Evolutionary conservation across 495 filamentous ascomycete species (phyloP).

Genomic region (Aspergillus mulundensis): DNA sequence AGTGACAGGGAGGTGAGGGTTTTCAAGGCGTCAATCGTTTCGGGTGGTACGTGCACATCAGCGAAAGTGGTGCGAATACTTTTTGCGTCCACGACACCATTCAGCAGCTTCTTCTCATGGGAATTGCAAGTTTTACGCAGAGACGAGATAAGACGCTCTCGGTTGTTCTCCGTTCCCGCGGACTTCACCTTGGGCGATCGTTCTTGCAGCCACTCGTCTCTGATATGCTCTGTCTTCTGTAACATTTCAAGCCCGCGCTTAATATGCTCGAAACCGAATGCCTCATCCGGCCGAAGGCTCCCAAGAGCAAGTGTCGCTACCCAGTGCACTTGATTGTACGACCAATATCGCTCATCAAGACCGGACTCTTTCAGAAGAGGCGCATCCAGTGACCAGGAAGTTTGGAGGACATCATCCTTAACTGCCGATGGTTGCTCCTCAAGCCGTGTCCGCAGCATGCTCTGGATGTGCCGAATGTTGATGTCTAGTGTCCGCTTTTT

Average conservation of each 20-base stretch:
- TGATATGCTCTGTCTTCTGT: slow-evolving; percentile 31
- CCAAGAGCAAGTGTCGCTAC: slow-evolving; percentile 59
- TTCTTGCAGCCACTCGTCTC: slow-evolving; percentile 37
- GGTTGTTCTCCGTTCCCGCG: slow-evolving; percentile 24
- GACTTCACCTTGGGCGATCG: slow-evolving; percentile 27
- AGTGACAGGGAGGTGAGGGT: slow-evolving; percentile 86
- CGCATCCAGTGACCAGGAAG: slow-evolving; percentile 35
- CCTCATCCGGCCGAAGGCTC: slow-evolving; percentile 36
- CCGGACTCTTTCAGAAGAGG: slow-evolving; percentile 37
- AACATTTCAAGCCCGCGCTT: slow-evolving; percentile 35
- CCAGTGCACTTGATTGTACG: slow-evolving; percentile 58
- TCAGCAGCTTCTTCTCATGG: slow-evolving; percentile 78
- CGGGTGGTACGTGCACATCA: slow-evolving; percentile 73
- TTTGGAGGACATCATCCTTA: slow-evolving; percentile 31
- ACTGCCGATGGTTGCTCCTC: slow-evolving; percentile 30
- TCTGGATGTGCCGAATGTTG: slow-evolving; percentile 66
- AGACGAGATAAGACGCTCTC: slow-evolving; percentile 34
- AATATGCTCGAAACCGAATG: slow-evolving; percentile 39
- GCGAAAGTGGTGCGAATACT: slow-evolving; percentile 82
- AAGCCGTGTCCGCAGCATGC: slow-evolving; percentile 54
- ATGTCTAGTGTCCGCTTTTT: slow-evolving; percentile 53
- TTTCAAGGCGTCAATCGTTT: slow-evolving; percentile 84
- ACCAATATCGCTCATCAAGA: slow-evolving; percentile 52
- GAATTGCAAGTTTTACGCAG: slow-evolving; percentile 56
- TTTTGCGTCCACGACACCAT: slow-evolving; percentile 73